Evolutionary conservation across 257 asterid species (phyloP).

Genomic region (Plantago ovata): DNA sequence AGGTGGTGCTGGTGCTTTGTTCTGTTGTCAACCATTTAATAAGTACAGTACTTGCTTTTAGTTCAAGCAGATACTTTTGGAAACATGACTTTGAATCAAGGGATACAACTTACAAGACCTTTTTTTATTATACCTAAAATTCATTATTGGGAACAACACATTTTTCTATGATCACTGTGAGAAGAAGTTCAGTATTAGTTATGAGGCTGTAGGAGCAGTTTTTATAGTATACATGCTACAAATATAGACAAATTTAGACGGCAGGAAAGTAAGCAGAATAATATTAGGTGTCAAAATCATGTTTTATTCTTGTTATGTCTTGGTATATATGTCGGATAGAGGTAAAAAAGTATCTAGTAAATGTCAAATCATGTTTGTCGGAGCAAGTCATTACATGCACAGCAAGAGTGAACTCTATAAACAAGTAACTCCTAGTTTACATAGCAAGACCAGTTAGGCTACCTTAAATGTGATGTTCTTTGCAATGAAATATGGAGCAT

Average conservation of each 20-base stretch:
- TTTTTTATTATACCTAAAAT: too few relatives aligned
- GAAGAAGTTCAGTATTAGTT: too few relatives aligned
- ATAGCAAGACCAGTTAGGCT: background rate
- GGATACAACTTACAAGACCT: too few relatives aligned
- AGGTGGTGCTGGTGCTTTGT: conserved; percentile 58
- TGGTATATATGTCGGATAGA: background rate
- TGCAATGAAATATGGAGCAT: conserved; percentile 84
- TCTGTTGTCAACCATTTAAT: conserved; percentile 33
- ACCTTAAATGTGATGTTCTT: conserved; percentile 83
- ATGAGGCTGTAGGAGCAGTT: too few relatives aligned
- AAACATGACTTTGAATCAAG: background rate
- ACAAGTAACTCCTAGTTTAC: background rate
- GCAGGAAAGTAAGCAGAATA: too few relatives aligned
- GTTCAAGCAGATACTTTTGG: background rate
- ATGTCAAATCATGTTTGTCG: background rate
- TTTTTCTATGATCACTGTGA: too few relatives aligned
- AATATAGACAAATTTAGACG: too few relatives aligned
- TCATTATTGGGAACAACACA: too few relatives aligned
- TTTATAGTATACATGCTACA: too few relatives aligned
- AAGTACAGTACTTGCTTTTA: background rate
- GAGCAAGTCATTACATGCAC: background rate
- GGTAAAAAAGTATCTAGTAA: background rate
- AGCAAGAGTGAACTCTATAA: background rate
- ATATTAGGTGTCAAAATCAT: too few relatives aligned
- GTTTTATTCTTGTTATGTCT: too few relatives aligned